A percentile compares a stretch with the other conserved stretches of the same genome.
These are phyloP conservation scores for Aquilaria sinensis DNA, from an alignment of 345 rosid species.

Conservation along the genomic window DNA sequence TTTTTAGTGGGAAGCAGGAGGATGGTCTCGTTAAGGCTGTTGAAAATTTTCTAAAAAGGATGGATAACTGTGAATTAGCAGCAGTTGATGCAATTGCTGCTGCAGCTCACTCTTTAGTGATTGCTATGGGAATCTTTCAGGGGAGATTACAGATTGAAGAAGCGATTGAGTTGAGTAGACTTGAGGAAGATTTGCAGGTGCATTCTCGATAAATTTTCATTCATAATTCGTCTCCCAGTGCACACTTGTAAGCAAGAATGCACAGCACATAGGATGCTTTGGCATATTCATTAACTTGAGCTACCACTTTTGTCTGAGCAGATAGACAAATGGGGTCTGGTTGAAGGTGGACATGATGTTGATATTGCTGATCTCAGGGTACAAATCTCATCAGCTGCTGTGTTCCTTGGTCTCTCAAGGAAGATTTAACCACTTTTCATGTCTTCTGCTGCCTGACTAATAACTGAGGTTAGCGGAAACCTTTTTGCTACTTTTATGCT, in stretches of 20 bases:
- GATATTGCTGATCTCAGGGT: constrained; percentile 95
- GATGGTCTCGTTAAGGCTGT: constrained; percentile 67
- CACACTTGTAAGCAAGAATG: not conserved
- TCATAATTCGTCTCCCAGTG: not conserved
- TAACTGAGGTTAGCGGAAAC: not conserved
- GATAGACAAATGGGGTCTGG: constrained; percentile 96
- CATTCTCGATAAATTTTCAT: not conserved
- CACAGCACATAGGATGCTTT: not conserved
- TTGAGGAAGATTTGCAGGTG: constrained; percentile 98
- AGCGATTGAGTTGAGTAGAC: constrained; percentile 78
- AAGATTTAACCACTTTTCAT: constrained; percentile 17
- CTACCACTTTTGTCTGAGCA: constrained; percentile 19
- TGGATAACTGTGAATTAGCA: constrained; percentile 78
- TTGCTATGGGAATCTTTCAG: constrained; percentile 55
- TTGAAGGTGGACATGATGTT: constrained; percentile 93
- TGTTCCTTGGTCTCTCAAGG: constrained; percentile 81
- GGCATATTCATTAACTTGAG: not conserved
- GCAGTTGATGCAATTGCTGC: constrained; percentile 86
- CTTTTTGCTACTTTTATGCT: not conserved
- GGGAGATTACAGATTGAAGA: constrained; percentile 83
- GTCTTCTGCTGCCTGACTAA: not conserved
- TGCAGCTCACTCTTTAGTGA: constrained; percentile 72
- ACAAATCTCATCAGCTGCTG: constrained; percentile 75
- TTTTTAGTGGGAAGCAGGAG: constrained; percentile 87
- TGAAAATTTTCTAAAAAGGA: constrained; percentile 52